Percentiles rank a stretch among this genome's conserved stretches.
Conservation (phyloP, 1,139 yeast genomes). For the Suhomyces bolitotheri region DNA sequence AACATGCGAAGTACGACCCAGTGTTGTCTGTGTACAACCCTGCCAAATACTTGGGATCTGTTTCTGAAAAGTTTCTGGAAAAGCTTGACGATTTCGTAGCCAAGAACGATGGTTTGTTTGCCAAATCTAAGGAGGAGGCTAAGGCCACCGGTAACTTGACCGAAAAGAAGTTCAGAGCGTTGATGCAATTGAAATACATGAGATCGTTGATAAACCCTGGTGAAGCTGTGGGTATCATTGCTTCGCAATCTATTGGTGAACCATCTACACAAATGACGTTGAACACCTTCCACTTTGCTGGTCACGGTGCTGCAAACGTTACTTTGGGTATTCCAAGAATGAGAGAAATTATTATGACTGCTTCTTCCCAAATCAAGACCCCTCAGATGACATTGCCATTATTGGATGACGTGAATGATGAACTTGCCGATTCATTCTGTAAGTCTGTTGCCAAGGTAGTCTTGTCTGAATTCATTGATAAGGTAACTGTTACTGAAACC, state of each 20-base stretch:
- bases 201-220: conserved; percentile 94
- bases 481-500: conserved; percentile 84
- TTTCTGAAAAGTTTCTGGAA: conserved; percentile 84
- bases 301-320: conserved; percentile 99
- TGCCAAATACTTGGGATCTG: conserved; percentile 86
- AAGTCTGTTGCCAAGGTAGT: conserved; percentile 83
- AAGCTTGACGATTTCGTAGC: conserved; percentile 72
- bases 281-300: conserved; percentile 99
- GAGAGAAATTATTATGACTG: conserved; percentile 99
- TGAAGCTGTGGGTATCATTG: conserved; percentile 97
- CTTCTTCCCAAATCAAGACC: conserved; percentile 90
- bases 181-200: conserved; percentile 98
- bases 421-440: conserved; percentile 89
- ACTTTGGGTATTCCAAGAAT: conserved; percentile 99
- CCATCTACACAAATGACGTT: conserved; percentile 99
- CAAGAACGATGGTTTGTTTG: conserved; percentile 54
- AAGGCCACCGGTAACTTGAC: conserved; percentile 54
- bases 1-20: conserved; percentile 77
- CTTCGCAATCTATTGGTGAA: conserved; percentile 98
- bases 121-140: conserved; percentile 49
- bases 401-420: conserved; percentile 73
- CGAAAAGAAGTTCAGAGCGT: conserved; percentile 88
- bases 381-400: conserved; percentile 98
- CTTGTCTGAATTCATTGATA: conserved; percentile 85
- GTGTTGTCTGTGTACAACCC: conserved; percentile 85